Conservation (phyloP, 2,329 filamentous ascomycete genomes). For the Chrysoporthe cubensis region DNA sequence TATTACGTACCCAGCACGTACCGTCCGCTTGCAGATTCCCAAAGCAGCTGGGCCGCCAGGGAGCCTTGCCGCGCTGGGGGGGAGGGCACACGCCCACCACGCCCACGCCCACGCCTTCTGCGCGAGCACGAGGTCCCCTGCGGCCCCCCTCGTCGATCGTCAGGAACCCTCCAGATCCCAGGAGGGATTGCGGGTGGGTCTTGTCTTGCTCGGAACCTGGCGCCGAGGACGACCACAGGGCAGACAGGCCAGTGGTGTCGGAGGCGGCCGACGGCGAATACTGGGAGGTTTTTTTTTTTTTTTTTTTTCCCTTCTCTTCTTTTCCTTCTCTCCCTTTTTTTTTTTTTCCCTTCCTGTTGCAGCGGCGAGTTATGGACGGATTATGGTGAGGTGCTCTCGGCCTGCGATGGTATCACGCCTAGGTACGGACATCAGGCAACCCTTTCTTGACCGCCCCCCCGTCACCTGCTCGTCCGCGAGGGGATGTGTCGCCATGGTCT, state of each 20-base stretch:
- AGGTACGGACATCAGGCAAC: slow-evolving; percentile 13
- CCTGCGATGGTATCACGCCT: no score
- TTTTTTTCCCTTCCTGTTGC: no score
- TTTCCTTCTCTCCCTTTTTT: no score
- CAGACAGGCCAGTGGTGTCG: slow-evolving; percentile 7
- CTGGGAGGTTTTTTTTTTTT: no score
- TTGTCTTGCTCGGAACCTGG: slow-evolving; percentile 4
- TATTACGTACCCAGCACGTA: slow-evolving; percentile 22
- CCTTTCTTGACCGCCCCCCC: slow-evolving; percentile 13
- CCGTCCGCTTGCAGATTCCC: slow-evolving; percentile 25
- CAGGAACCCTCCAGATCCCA: slow-evolving; percentile 8
- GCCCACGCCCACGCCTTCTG: not conserved
- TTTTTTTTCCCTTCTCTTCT: no score
- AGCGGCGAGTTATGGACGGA: no score
- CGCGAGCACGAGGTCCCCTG: slow-evolving; percentile 25
- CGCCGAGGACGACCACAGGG: slow-evolving; percentile 1
- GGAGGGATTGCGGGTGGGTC: not conserved
- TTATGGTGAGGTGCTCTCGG: no score
- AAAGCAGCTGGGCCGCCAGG: slow-evolving; percentile 16
- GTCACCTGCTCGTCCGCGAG: slow-evolving; percentile 1
- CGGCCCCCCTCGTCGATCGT: slow-evolving; percentile 24
- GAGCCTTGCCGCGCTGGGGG: not conserved
- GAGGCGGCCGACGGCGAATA: slow-evolving; percentile 15
- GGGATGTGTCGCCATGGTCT: slow-evolving; percentile 16
- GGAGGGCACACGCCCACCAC: not conserved